phyloP scores from a whole-genome alignment of 2,329 filamentous ascomycete species.

The Penicillium sp. region DNA sequence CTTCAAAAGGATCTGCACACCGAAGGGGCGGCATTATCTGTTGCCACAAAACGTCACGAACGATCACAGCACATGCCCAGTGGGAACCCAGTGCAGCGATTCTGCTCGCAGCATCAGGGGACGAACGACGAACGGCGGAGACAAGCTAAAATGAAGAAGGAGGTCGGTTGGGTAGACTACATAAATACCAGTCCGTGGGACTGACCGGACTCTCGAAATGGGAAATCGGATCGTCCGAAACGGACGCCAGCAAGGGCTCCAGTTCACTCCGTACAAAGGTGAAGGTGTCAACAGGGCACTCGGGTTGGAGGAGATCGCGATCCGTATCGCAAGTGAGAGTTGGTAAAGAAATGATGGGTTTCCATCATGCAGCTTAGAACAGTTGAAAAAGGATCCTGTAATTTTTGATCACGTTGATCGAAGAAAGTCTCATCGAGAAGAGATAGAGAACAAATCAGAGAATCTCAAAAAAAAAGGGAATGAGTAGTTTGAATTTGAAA shows the following conservation, averaged over 20 bases:
- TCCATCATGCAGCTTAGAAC: background rate
- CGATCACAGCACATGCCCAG: background rate
- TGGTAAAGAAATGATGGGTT: background rate
- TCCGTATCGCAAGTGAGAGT: background rate
- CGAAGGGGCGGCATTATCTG: background rate
- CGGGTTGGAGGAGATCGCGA: background rate
- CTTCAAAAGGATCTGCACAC: background rate
- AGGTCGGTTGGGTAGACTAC: conserved; percentile 22
- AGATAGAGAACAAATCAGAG: conserved; percentile 6
- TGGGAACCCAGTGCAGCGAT: background rate
- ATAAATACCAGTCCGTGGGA: conserved; percentile 11
- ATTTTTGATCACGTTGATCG: conserved; percentile 14
- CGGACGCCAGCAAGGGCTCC: background rate
- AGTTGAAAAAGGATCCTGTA: background rate
- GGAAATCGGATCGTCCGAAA: background rate
- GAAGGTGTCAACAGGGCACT: background rate
- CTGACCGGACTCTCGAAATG: background rate
- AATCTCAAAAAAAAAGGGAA: conserved; percentile 21
- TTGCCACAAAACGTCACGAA: background rate
- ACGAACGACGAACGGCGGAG: background rate
- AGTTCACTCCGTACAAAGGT: background rate
- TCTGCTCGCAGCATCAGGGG: background rate
- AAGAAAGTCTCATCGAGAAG: conserved; percentile 4
- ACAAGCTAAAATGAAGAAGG: conserved; percentile 12
- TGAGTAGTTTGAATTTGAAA: conserved; percentile 25